Evolutionary conservation across 2,329 filamentous ascomycete genomes (phyloP), one percentile per base, ranked within the genome.

Genomic region (Microdochium trichocladiopsis): DNA sequence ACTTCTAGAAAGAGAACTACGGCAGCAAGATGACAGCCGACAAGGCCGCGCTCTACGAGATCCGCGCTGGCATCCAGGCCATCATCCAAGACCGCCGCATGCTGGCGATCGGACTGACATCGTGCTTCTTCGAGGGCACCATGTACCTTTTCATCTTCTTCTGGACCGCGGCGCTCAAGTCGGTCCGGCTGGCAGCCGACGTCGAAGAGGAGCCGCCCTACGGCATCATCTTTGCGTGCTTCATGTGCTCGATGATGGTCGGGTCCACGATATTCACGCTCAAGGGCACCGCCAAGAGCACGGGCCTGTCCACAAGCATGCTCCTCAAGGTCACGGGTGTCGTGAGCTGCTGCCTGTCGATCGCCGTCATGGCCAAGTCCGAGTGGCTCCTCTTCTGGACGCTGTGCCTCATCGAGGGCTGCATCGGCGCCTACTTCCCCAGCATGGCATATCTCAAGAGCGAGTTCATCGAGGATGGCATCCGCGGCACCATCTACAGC

Each of bases 141-240:
- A 79, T 84, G 70, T 84, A 83, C 59, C 70, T 84, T 11, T 83
- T 83, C 59, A 77, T 84, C 52, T 84, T 83, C 63, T 83, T 82
- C 68, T 83, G 80, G 75, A 77, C 79, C 1, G 75, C 78, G 1
- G 74, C 78, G 2, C 66, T 84, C n/a, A 75, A 70, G 54, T 67
- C 69, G 14, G 67, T 71, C 11, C 69, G 70, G 41, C 58, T 61
- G 16, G 57, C 61, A 2, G 47, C 58, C 3, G 63, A 59, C 22
- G 55, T 54, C 2, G 50, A 57, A 65, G 69, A 54, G 16, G 60
- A 65, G 48, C 56, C 64, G 9, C 66, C 67, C 0, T 75, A 78
- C 36, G 77, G 78, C 1, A 65, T 79, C 55, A 77, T 80, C 54
- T 82, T 82, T 57, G 73, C 75, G 28, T 74, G 71, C 55, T 79